Percentiles rank a stretch among this genome's conserved stretches.
Conservation (phyloP, 2,329 filamentous ascomycete genomes). For the Fusarium tricinctum region DNA sequence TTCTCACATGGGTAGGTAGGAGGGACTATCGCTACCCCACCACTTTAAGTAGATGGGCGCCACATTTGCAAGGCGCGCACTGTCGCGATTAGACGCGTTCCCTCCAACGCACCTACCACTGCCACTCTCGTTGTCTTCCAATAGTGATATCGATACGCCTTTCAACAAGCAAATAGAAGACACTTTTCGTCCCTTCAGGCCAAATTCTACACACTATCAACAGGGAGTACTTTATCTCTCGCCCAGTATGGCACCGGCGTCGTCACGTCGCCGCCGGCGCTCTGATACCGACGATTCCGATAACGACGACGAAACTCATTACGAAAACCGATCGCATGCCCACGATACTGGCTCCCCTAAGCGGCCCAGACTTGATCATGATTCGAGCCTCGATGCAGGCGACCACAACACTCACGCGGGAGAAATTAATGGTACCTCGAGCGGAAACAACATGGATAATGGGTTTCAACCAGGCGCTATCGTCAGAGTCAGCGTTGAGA, state of each 20-base stretch:
- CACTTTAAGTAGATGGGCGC: conserved; percentile 45
- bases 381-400: conserved; percentile 39
- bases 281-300: conserved; percentile 59
- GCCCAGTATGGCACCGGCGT: conserved; percentile 49
- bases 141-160: background rate
- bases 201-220: background rate
- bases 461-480: conserved; percentile 83
- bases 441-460: conserved; percentile 44
- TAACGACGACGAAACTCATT: conserved; percentile 50
- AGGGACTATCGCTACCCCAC: conserved; percentile 33
- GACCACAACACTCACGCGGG: conserved; percentile 23
- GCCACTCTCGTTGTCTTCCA: conserved; percentile 5
- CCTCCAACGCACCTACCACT: background rate
- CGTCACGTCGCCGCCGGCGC: conserved; percentile 60
- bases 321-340: conserved; percentile 41
- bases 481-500: conserved; percentile 84
- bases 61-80: conserved; percentile 41
- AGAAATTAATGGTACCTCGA: conserved; percentile 30
- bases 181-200: background rate
- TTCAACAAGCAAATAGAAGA: background rate
- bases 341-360: conserved; percentile 53
- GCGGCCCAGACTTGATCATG: conserved; percentile 53
- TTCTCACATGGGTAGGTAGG: background rate
- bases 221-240: background rate
- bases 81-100: conserved; percentile 46